These are phyloP conservation scores for Rhododendron ferrugineum DNA, from an alignment of 148 eudicot genomes.

Conservation along the genomic window DNA sequence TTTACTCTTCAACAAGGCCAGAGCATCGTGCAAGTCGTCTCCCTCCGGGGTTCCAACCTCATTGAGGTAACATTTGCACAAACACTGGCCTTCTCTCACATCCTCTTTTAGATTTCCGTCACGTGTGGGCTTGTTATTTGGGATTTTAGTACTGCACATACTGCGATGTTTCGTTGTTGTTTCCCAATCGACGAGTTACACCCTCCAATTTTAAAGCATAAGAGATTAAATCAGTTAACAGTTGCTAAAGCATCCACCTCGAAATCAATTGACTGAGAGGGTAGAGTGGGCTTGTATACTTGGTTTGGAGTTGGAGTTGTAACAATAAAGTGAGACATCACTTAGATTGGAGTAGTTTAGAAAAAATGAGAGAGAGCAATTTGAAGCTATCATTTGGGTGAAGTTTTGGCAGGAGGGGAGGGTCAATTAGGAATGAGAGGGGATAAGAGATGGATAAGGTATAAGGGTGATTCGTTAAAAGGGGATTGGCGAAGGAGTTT, in stretches of 20 bases:
- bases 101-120: background rate
- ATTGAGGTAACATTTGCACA: constrained; percentile 50
- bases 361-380: background rate
- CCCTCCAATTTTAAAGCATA: background rate
- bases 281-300: background rate
- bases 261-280: background rate
- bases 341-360: background rate
- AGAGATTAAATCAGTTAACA: background rate
- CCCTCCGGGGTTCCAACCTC: constrained; percentile 79
- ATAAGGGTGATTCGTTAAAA: too few relatives aligned
- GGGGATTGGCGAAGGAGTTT: too few relatives aligned
- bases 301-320: background rate
- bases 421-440: too few relatives aligned
- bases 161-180: background rate
- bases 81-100: background rate
- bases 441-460: too few relatives aligned
- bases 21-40: constrained; percentile 71
- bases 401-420: background rate
- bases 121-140: background rate
- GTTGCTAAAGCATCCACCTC: background rate
- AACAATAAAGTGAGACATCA: background rate
- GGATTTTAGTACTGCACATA: background rate
- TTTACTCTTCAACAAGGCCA: constrained; percentile 56
- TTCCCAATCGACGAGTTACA: background rate
- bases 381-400: background rate